phyloP scores from a whole-genome alignment of 352 stramenopile species.

The Phytophthora foliorum region DNA sequence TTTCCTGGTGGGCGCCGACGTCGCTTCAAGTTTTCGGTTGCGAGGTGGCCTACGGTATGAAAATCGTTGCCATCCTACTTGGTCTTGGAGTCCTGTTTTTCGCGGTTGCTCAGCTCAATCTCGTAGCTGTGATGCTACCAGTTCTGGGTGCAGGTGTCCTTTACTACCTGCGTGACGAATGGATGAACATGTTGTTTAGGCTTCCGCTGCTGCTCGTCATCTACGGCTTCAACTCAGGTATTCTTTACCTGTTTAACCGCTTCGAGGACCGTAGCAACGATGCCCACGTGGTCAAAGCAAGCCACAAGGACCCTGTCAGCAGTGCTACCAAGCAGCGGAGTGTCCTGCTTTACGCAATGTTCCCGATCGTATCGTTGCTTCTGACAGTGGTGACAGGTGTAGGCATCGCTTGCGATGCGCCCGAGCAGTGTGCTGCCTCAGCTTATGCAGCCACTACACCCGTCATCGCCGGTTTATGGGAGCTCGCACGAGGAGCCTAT shows the following conservation, averaged over 20 bases:
- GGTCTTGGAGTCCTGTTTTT: constrained; percentile 57
- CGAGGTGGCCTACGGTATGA: constrained; percentile 75
- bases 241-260: constrained; percentile 66
- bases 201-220: constrained; percentile 74
- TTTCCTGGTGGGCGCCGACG: constrained; percentile 65
- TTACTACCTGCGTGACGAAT: constrained; percentile 78
- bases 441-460: constrained; percentile 44
- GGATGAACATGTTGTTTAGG: constrained; percentile 86
- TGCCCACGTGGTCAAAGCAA: constrained; percentile 20
- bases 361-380: constrained; percentile 67
- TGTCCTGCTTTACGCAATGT: constrained; percentile 67
- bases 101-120: constrained; percentile 70
- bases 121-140: constrained; percentile 65
- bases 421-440: constrained; percentile 61
- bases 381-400: constrained; percentile 73
- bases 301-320: constrained; percentile 26
- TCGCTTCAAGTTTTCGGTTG: constrained; percentile 75
- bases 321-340: constrained; percentile 44
- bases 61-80: constrained; percentile 64
- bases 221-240: constrained; percentile 75
- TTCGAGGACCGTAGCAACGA: constrained; percentile 35
- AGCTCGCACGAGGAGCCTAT: constrained; percentile 59
- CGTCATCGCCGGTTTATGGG: constrained; percentile 44
- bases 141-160: constrained; percentile 54
- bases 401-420: constrained; percentile 77